Evolutionary conservation across 1,284 basidiomycete species (phyloP).

Genomic region (Microbotryum violaceum): DNA sequence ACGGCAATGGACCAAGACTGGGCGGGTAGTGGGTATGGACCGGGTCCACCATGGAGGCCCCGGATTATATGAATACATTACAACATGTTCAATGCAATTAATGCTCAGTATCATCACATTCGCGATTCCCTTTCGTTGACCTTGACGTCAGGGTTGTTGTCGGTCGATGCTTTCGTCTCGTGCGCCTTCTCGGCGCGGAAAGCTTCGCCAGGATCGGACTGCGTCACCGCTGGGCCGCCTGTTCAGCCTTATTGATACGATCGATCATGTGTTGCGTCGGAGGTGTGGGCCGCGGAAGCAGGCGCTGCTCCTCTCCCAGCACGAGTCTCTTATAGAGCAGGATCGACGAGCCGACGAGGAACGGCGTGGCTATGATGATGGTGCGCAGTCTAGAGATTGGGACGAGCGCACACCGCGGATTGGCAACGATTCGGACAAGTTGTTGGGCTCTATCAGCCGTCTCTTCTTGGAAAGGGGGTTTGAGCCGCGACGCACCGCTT

Average conservation of each 20-base stretch:
- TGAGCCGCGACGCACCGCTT: too few relatives aligned
- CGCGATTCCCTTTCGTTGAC: not conserved
- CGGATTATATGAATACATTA: too few relatives aligned
- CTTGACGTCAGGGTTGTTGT: not conserved
- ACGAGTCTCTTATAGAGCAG: conserved; percentile 29
- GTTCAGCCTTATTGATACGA: not conserved
- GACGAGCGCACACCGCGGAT: not conserved
- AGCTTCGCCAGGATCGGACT: not conserved
- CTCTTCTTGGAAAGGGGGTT: too few relatives aligned
- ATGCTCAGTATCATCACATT: too few relatives aligned
- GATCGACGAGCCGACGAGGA: conserved; percentile 25
- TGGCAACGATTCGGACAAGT: not conserved
- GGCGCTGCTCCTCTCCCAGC: conserved; percentile 27
- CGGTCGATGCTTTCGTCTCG: not conserved
- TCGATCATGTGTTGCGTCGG: not conserved
- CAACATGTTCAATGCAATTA: too few relatives aligned
- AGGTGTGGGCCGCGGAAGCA: conserved; percentile 10
- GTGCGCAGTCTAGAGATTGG: conserved; percentile 20
- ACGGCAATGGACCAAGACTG: too few relatives aligned
- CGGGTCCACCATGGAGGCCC: too few relatives aligned
- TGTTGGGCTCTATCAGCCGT: not conserved
- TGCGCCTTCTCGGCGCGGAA: not conserved
- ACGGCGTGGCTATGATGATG: conserved; percentile 28
- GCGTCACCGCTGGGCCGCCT: not conserved
- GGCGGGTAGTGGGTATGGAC: too few relatives aligned